A percentile compares a stretch with the other conserved stretches of the same genome.
Conservation (phyloP, 805 yeast genomes). For the Saccharomycopsis schoenii region DNA sequence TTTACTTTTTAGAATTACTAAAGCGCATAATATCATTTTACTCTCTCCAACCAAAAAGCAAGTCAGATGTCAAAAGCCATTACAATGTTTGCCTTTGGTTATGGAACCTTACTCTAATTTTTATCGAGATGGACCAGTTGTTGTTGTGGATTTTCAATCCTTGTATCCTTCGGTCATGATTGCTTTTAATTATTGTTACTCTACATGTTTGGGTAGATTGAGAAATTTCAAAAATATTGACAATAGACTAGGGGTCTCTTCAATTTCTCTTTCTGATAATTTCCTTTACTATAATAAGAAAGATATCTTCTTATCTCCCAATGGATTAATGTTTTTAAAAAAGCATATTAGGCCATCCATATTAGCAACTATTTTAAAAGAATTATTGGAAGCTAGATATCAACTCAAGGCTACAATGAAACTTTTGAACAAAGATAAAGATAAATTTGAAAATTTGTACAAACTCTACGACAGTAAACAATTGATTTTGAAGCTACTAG, state of each 20-base stretch:
- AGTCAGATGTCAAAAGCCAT: slow-evolving; percentile 74
- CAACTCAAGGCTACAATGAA: slow-evolving; percentile 71
- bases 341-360: slow-evolving; percentile 56
- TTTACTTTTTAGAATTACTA: slow-evolving; percentile 61
- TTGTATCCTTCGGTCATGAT: slow-evolving; percentile 87
- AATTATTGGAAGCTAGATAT: slow-evolving; percentile 69
- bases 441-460: slow-evolving; percentile 30
- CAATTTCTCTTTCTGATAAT: slow-evolving; percentile 45
- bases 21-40: slow-evolving; percentile 61
- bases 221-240: slow-evolving; percentile 26
- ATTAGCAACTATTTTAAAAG: slow-evolving; percentile 75
- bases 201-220: slow-evolving; percentile 58
- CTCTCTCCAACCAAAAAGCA: slow-evolving; percentile 72
- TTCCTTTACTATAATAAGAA: slow-evolving; percentile 35
- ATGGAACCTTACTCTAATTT: slow-evolving; percentile 86
- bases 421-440: slow-evolving; percentile 27
- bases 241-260: slow-evolving; percentile 29
- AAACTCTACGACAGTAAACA: slow-evolving; percentile 63
- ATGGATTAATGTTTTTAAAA: slow-evolving; percentile 74
- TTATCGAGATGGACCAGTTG: slow-evolving; percentile 71
- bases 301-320: slow-evolving; percentile 67
- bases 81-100: slow-evolving; percentile 81
- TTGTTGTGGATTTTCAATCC: slow-evolving; percentile 89
- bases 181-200: slow-evolving; percentile 83
- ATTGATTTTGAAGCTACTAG: slow-evolving; percentile 77